Evolutionary conservation across 108 stramenopile genomes (phyloP), one percentile per base, ranked within the genome.

Genomic region (Phaeodactylum tricornutum): DNA sequence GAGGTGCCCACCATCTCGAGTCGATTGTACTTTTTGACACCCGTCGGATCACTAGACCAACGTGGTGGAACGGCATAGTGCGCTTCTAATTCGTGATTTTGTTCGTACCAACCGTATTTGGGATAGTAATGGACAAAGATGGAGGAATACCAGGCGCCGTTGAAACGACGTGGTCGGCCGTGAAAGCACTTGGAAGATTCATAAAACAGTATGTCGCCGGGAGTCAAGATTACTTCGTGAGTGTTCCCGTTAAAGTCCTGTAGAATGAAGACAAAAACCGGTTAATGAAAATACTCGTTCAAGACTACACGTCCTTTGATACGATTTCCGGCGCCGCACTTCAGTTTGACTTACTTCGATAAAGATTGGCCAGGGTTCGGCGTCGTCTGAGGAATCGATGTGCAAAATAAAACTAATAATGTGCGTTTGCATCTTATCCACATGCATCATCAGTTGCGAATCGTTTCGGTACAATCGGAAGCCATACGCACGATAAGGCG

Each of bases 181-280:
- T 88, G 91, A 33, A 79, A 78, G 41, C 67, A 74, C 60, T 83
- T 83, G 48, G 78, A 75, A 31, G 74, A 74, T 65, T 93, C 87
- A 52, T 93, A 93, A 34, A 93, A 66, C 23, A 88, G 33, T 51
- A 93, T 60, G 59, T 88, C 91, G 7, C 91, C 86, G 9, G 79
- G 71, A 48, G 75, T 60, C 31, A 81, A 46, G 46, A 63, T 55
- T 11, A 85, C 63, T 45, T 74, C 74, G 38, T 74, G 74, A 2
- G 60, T 54, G 25, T 38, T 43, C 19, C 26, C 39, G 21, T 62
- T 26, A 21, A 37, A 40, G 54, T 53, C 36, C 39, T 41, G n/a
- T n/a, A n/a, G n/a, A n/a, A n/a, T n/a, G n/a, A n/a, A n/a, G n/a
- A 55, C 55, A 26, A 62, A 57, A 22, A 33, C 44, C 14, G 57